Evolutionary conservation across 1,139 yeast genomes (phyloP).

Genomic region (Pichia kudriavzevii): DNA sequence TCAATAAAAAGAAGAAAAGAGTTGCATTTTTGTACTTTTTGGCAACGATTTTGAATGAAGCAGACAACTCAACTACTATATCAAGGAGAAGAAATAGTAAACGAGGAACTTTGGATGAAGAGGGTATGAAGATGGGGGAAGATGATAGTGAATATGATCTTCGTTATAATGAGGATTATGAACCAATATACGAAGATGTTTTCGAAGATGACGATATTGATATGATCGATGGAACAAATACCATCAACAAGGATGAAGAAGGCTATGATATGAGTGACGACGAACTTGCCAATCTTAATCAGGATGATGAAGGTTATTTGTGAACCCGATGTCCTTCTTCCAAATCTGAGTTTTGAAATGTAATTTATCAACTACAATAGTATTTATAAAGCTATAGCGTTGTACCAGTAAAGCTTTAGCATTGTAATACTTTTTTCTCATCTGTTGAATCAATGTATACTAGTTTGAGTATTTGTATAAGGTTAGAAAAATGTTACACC

Average conservation of each 20-base stretch:
- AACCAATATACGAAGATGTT: slow-evolving; percentile 26
- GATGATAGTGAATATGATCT: slow-evolving; percentile 30
- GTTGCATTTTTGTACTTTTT: slow-evolving; percentile 73
- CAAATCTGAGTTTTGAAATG: neutral
- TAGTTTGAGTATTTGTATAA: no score
- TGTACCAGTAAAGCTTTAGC: no score
- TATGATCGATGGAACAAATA: slow-evolving; percentile 16
- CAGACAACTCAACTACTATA: slow-evolving; percentile 2
- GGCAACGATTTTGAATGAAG: slow-evolving; percentile 24
- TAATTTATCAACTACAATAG: no score
- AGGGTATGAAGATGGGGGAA: slow-evolving; percentile 21
- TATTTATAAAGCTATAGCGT: no score
- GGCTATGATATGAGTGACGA: slow-evolving; percentile 33
- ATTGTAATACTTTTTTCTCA: neutral
- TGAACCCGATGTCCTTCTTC: no score
- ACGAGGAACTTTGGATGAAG: slow-evolving; percentile 29
- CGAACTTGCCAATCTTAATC: slow-evolving; percentile 23
- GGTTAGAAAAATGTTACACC: no score
- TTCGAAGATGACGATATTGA: slow-evolving; percentile 24
- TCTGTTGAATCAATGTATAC: neutral
- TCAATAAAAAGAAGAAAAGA: slow-evolving; percentile 82
- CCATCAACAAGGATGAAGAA: slow-evolving; percentile 21
- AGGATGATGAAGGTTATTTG: slow-evolving; percentile 28
- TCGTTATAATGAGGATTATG: slow-evolving; percentile 26
- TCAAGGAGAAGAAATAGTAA: slow-evolving; percentile 24